Percentiles rank a stretch among this genome's conserved stretches.
Conservation (phyloP, 2,329 filamentous ascomycete species). For the Neonectria magnoliae region DNA sequence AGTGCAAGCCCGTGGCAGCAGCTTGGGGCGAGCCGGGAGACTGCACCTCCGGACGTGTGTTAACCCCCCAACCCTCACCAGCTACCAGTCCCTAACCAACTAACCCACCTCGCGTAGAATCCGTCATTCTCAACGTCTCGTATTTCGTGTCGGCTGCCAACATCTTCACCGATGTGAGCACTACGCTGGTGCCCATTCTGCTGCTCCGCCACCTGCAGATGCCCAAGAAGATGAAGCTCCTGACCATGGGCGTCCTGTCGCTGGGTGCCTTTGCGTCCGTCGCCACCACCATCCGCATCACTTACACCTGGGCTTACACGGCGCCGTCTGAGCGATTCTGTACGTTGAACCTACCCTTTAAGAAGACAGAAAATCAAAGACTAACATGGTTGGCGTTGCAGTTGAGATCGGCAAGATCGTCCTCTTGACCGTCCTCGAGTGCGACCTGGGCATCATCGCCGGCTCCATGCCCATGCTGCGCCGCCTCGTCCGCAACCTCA, state of each 20-base stretch:
- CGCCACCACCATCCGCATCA: conserved; percentile 33
- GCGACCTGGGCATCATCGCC: conserved; percentile 38
- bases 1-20: conserved; percentile 34
- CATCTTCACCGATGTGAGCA: conserved; percentile 29
- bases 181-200: conserved; percentile 23
- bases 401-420: conserved; percentile 36
- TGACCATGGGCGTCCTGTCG: conserved; percentile 27
- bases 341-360: neutral
- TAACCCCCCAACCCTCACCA: too few species aligned
- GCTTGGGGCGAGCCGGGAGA: conserved; percentile 31
- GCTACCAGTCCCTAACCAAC: too few species aligned
- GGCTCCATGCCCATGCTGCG: conserved; percentile 41
- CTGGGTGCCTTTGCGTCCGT: conserved; percentile 30
- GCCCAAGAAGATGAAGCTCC: conserved; percentile 24
- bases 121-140: conserved; percentile 23
- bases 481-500: conserved; percentile 27
- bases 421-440: conserved; percentile 38
- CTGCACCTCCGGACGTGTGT: conserved; percentile 19
- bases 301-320: conserved; percentile 32
- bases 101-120: too few species aligned
- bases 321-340: conserved; percentile 15
- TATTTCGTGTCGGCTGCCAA: conserved; percentile 33
- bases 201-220: conserved; percentile 29
- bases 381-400: conserved; percentile 3
- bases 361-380: neutral